Evolutionary conservation across 2,329 filamentous ascomycete species (phyloP), one percentile per base, ranked within the genome.

Genomic region (Stylonectria norvegica): DNA sequence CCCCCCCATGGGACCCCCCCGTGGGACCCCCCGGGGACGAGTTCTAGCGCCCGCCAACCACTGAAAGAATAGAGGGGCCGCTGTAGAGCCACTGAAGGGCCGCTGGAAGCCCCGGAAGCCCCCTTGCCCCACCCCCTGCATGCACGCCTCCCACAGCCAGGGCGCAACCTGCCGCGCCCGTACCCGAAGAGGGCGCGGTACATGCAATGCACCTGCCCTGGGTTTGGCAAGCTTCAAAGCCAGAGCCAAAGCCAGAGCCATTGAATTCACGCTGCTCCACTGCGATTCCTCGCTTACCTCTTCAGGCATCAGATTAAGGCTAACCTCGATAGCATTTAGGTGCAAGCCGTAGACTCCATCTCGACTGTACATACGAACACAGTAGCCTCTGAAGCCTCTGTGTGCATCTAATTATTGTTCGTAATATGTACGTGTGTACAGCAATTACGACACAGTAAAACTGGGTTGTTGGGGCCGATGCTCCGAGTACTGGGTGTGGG

Each of bases 271-370:
- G 40, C 43, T 42, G 44, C 43, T 39, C 54, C 54, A 56, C 49
- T 39, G 20, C 19, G 36, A 48, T 47, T 54, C 45, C 50, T 52
- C 53, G 54, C 54, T 55, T 54, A 14, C 46, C 44, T 36, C 38
- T 53, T 50, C 43, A 54, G 54, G 49, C 54, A 56, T 49, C 22
- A 12, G n/a, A n/a, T n/a, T n/a, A n/a, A n/a, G n/a, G n/a, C n/a
- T n/a, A n/a, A n/a, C n/a, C n/a, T n/a, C n/a, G n/a, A n/a, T n/a
- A n/a, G n/a, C n/a, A n/a, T n/a, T n/a, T n/a, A n/a, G n/a, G n/a
- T n/a, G n/a, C n/a, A n/a, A n/a, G n/a, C n/a, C n/a, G n/a, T n/a
- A n/a, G n/a, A n/a, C n/a, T n/a, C n/a, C n/a, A n/a, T n/a, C n/a
- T n/a, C n/a, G n/a, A n/a, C n/a, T n/a, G n/a, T n/a, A n/a, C n/a